Conservation (phyloP, 345 rosid genomes). For the Stellera chamaejasme region DNA sequence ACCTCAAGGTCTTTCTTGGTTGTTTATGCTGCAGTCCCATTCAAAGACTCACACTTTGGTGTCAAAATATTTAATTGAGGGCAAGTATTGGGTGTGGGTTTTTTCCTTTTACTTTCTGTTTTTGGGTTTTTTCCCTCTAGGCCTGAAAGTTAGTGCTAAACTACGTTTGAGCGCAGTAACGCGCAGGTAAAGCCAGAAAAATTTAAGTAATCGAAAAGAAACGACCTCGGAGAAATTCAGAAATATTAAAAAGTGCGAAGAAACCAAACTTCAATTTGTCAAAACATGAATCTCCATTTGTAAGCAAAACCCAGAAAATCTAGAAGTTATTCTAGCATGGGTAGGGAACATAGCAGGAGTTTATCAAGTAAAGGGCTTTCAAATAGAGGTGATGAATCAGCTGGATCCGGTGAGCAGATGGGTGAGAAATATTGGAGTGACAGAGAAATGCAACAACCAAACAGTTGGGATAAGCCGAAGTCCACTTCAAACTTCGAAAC, state of each 20-base stretch:
- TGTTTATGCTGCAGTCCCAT: neutral
- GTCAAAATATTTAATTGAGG: neutral
- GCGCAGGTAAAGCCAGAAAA: too few species aligned
- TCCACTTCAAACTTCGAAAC: conserved; percentile 33
- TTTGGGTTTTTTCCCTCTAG: too few species aligned
- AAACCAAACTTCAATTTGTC: too few species aligned
- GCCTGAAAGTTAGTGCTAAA: neutral
- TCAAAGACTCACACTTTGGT: neutral
- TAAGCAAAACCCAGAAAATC: too few species aligned
- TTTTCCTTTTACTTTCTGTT: too few species aligned
- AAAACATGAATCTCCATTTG: too few species aligned
- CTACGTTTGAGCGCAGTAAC: conserved; percentile 8
- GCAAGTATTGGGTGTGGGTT: conserved; percentile 1
- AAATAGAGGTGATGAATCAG: conserved; percentile 47
- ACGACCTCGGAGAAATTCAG: too few species aligned
- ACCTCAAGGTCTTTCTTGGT: neutral
- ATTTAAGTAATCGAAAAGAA: too few species aligned
- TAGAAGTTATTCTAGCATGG: conserved; percentile 44
- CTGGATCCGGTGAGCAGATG: conserved; percentile 39
- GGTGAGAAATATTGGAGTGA: conserved; percentile 53
- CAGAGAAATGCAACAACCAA: conserved; percentile 40
- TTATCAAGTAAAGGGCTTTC: conserved; percentile 49
- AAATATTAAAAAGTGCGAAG: too few species aligned
- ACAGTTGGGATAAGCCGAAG: conserved; percentile 53
- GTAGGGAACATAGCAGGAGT: conserved; percentile 58